Evolutionary conservation across 768 basidiomycete species (phyloP).

Genomic region (Glaciozyma martinii): DNA sequence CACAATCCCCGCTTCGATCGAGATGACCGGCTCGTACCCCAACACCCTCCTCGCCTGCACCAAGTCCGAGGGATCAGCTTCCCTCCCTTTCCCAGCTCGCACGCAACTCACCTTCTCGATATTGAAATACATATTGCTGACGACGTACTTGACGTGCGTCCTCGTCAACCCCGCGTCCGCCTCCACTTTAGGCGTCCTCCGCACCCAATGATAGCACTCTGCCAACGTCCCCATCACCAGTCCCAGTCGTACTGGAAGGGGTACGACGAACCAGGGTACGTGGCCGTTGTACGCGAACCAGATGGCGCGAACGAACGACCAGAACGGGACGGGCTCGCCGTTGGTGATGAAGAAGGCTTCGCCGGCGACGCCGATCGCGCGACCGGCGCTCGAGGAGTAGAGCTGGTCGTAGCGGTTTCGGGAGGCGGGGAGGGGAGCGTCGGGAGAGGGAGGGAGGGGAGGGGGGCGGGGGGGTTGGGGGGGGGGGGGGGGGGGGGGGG

Average conservation of each 20-base stretch:
- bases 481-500: slow-evolving; percentile 1
- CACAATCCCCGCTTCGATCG: slow-evolving; percentile 74
- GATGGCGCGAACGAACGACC: slow-evolving; percentile 74
- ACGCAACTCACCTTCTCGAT: slow-evolving; percentile 60
- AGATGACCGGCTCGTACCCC: slow-evolving; percentile 85
- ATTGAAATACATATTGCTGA: slow-evolving; percentile 75
- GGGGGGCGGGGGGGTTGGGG: not conserved
- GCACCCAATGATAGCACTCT: slow-evolving; percentile 50
- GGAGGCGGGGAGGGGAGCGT: slow-evolving; percentile 9
- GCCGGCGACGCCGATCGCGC: slow-evolving; percentile 49
- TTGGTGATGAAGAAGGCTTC: slow-evolving; percentile 95
- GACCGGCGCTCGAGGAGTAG: not conserved
- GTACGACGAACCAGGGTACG: slow-evolving; percentile 16
- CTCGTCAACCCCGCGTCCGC: slow-evolving; percentile 57
- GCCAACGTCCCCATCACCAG: slow-evolving; percentile 61
- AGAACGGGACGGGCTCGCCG: slow-evolving; percentile 90
- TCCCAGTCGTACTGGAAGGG: slow-evolving; percentile 19
- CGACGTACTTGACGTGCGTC: slow-evolving; percentile 70
- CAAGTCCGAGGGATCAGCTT: no score
- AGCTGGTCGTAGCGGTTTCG: slow-evolving; percentile 26
- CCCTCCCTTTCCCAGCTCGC: not conserved
- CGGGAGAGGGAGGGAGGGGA: not conserved
- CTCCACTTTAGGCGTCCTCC: slow-evolving; percentile 64
- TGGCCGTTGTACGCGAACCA: slow-evolving; percentile 56
- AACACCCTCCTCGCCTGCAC: slow-evolving; percentile 60